Conservation (phyloP, 2,329 filamentous ascomycete genomes). For the Pseudocercospora cruenta region DNA sequence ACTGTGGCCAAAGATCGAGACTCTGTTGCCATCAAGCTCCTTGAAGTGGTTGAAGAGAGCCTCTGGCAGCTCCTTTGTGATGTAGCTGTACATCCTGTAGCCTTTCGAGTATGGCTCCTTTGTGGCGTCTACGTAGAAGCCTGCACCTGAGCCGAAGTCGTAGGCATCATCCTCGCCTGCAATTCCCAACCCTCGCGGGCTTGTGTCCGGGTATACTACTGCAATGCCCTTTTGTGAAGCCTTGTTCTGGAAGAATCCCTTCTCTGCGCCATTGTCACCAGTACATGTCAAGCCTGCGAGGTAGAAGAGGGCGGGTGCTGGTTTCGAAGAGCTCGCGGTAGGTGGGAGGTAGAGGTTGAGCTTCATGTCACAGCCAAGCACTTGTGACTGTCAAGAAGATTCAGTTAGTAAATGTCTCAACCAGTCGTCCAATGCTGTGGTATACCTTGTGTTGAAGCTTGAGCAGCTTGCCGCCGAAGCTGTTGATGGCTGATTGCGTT, state of each 20-base stretch:
- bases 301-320: slow-evolving; percentile 86
- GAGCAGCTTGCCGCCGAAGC: slow-evolving; percentile 90
- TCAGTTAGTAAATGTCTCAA: slow-evolving; percentile 7
- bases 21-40: slow-evolving; percentile 68
- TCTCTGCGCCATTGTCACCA: slow-evolving; percentile 75
- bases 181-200: slow-evolving; percentile 78
- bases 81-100: slow-evolving; percentile 95
- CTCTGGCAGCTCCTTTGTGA: slow-evolving; percentile 82
- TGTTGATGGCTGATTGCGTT: slow-evolving; percentile 84
- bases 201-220: slow-evolving; percentile 94
- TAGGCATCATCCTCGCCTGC: slow-evolving; percentile 83
- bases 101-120: slow-evolving; percentile 71
- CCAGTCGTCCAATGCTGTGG: neutral
- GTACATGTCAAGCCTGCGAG: slow-evolving; percentile 94
- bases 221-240: slow-evolving; percentile 83
- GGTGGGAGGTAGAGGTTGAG: slow-evolving; percentile 91
- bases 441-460: slow-evolving; percentile 76
- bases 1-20: slow-evolving; percentile 89
- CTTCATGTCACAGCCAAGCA: slow-evolving; percentile 85
- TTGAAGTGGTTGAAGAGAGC: slow-evolving; percentile 72
- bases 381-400: slow-evolving; percentile 58
- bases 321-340: slow-evolving; percentile 61
- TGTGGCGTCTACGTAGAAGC: slow-evolving; percentile 92
- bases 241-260: slow-evolving; percentile 87
- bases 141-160: slow-evolving; percentile 90